Evolutionary conservation across 495 filamentous ascomycete genomes (phyloP), one percentile per base, ranked within the genome.

Genomic region (Lasiosphaeria miniovina): DNA sequence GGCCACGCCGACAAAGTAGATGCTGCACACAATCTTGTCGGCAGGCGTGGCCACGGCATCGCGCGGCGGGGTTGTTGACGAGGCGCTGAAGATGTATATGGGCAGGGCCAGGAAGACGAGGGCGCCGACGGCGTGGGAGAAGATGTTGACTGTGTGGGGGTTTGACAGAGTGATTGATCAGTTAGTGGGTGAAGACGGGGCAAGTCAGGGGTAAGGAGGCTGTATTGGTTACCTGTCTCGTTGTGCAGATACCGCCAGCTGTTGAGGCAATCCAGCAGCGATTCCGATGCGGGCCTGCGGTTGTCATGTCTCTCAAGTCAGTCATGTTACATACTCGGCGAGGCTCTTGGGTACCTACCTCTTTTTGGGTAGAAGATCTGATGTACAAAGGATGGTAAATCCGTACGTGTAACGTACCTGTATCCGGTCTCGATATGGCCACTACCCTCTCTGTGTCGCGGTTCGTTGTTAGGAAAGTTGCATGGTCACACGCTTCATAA

Each of bases 1-100:
- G 4, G 71, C 74, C 7, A 82, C 80, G 4, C 80, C 80, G 6
- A 77, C 52, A 49, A 82, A 79, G 67, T 78, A 84, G 49, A 65
- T 67, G 1, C 65, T 69, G 57, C 75, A 81, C 7, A 80, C 76
- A 3, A 80, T 1, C 35, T 78, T 62, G 56, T 84, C 83, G 10
- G 58, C 61, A 4, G 53, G 48, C 4, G 60, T 72, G 3, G 75
- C 72, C 4, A 71, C 56, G 3, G 49, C 54, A 49, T 70, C 75
- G 10, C 72, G 64, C 4, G 71, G 65, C 40, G 65, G 68, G 10
- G 77, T 58, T 17, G 60, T 58, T 24, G 24, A 24, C 24, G 24
- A 24, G 3, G 65, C 61, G 51, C 68, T 66, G 40, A 73, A 79
- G 45, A 81, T 53, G 51, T 72, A 70, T 6, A 74, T 32, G 6